Percentiles rank a stretch among this genome's conserved stretches.
Evolutionary conservation across 176 grass and related monocot genomes (phyloP).

Genomic region (Oryza nivara): DNA sequence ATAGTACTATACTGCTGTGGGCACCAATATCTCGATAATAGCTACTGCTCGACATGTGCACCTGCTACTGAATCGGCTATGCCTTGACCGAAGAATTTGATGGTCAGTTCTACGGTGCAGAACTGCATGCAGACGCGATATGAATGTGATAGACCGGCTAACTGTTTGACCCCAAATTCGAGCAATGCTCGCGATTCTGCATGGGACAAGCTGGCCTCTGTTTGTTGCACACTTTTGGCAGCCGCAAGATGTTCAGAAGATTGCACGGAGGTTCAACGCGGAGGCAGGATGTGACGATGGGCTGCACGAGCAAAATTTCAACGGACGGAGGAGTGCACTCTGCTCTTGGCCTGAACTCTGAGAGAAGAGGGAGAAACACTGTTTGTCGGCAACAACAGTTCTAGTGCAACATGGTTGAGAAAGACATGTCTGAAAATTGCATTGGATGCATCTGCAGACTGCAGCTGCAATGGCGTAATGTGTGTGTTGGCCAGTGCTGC

Average conservation of each 20-base stretch:
- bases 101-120: background rate
- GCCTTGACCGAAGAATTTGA: conserved; percentile 23
- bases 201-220: background rate
- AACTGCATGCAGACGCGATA: background rate
- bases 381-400: conserved; percentile 1
- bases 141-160: conserved; percentile 1
- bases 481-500: background rate
- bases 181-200: background rate
- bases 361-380: background rate
- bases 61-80: background rate
- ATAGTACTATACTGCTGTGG: background rate
- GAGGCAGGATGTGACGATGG: background rate
- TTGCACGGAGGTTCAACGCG: background rate
- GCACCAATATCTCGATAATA: background rate
- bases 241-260: background rate
- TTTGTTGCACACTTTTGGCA: background rate
- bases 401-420: background rate
- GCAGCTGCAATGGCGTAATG: background rate
- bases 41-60: background rate
- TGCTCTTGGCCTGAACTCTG: background rate
- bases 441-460: background rate
- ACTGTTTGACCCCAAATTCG: background rate
- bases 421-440: background rate
- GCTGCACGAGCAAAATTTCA: background rate
- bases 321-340: background rate